Percentiles rank a stretch among this genome's conserved stretches.
phyloP scores from a whole-genome alignment of 768 basidiomycete genomes.

The Leccinellum rugosiceps region DNA sequence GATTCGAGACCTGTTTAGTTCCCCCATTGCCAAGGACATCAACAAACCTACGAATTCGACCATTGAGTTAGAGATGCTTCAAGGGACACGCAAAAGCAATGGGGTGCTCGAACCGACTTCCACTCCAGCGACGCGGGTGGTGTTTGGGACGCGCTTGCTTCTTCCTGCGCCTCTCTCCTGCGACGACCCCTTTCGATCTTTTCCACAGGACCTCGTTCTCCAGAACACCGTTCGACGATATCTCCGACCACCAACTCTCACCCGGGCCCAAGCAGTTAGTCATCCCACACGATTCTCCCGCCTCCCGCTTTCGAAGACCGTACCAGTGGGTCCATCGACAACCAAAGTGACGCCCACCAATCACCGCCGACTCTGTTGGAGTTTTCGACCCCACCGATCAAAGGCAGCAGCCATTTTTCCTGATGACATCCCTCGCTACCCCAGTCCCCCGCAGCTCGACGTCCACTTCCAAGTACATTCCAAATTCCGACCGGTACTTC shows the following conservation, averaged over 20 bases:
- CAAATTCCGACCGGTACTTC: background rate
- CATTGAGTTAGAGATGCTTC: conserved; percentile 7
- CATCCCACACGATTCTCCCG: background rate
- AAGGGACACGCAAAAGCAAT: conserved; percentile 1
- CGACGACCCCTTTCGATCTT: no score
- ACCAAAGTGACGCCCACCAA: background rate
- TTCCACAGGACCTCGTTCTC: no score
- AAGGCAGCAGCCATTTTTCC: background rate
- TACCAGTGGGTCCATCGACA: background rate
- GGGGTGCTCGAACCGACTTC: background rate
- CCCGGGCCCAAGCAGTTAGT: background rate
- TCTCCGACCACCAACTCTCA: background rate
- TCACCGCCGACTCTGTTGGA: background rate
- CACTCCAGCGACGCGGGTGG: background rate
- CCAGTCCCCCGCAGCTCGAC: background rate
- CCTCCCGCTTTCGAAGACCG: background rate
- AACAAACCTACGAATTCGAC: background rate
- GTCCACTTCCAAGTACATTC: background rate
- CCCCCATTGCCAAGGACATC: background rate
- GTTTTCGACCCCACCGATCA: background rate
- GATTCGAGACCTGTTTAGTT: conserved; percentile 2
- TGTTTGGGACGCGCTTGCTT: background rate
- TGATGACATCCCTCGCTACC: background rate
- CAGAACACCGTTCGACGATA: background rate
- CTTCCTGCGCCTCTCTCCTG: background rate